A percentile compares a stretch with the other conserved stretches of the same genome.
Evolutionary conservation across 768 basidiomycete species (phyloP).

Genomic region (Phaeotremella skinneri): DNA sequence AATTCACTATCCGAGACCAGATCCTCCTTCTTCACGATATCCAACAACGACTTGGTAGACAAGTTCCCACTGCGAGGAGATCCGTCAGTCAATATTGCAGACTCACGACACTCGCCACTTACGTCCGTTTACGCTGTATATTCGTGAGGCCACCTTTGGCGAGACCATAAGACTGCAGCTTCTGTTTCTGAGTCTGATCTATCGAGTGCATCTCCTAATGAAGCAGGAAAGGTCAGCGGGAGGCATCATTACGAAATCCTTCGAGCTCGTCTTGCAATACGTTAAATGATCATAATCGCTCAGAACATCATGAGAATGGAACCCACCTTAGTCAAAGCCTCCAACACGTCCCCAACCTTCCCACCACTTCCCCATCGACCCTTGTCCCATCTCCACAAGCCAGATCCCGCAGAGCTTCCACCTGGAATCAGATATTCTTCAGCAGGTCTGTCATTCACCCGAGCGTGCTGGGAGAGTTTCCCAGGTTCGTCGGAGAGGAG

Average conservation of each 20-base stretch:
- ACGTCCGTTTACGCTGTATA: slow-evolving; percentile 94
- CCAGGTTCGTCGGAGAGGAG: slow-evolving; percentile 76
- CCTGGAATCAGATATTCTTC: slow-evolving; percentile 71
- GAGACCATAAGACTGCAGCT: slow-evolving; percentile 85
- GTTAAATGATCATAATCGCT: background rate
- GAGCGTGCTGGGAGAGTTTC: slow-evolving; percentile 40
- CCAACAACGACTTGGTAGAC: slow-evolving; percentile 81
- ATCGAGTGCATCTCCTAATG: slow-evolving; percentile 95
- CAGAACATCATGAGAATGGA: background rate
- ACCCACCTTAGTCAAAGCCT: slow-evolving; percentile 75
- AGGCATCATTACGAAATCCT: background rate
- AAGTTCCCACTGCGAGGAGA: slow-evolving; percentile 69
- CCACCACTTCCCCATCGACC: slow-evolving; percentile 82
- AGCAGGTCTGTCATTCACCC: slow-evolving; percentile 66
- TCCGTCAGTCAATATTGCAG: slow-evolving; percentile 4
- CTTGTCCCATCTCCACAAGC: slow-evolving; percentile 87
- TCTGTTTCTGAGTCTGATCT: slow-evolving; percentile 89
- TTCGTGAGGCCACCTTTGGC: slow-evolving; percentile 88
- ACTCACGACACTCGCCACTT: slow-evolving; percentile 30
- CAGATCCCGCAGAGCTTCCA: slow-evolving; percentile 12
- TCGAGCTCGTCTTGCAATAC: background rate
- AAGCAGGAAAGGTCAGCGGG: slow-evolving; percentile 19
- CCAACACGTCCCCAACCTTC: slow-evolving; percentile 77
- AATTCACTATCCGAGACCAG: slow-evolving; percentile 89
- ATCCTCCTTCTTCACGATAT: slow-evolving; percentile 76